Percentiles rank a stretch among this genome's conserved stretches.
Conservation (phyloP, 78 protist genomes). For the Neovahlkampfia damariscottae region DNA sequence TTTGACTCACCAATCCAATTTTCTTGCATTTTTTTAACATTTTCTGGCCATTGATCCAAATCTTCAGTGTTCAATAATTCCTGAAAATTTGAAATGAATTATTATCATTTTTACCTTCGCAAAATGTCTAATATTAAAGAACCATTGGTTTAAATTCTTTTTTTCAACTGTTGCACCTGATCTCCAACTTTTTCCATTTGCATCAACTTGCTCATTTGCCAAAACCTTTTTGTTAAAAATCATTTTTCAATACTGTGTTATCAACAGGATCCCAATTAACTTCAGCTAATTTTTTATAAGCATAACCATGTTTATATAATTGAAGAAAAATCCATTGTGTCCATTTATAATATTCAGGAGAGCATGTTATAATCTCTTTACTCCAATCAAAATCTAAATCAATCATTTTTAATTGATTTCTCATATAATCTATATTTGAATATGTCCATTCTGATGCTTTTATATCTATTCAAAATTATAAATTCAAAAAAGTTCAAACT, state of each 20-base stretch:
- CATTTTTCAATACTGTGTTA: constrained; percentile 69
- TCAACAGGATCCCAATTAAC: constrained; percentile 85
- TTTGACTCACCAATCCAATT: constrained; percentile 74
- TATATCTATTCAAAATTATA: too few species aligned
- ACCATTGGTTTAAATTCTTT: constrained; percentile 62
- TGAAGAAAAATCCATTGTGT: constrained; percentile 82
- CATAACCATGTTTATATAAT: constrained; percentile 52
- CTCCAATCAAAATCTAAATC: constrained; percentile 57
- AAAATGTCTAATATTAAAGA: constrained; percentile 45
- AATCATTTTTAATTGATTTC: constrained; percentile 33
- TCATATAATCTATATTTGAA: constrained; percentile 58
- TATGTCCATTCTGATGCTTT: constrained; percentile 59
- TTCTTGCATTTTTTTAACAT: constrained; percentile 64
- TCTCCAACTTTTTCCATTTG: constrained; percentile 74
- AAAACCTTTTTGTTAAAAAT: too few species aligned
- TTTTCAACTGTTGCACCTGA: constrained; percentile 69
- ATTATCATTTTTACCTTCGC: constrained; percentile 37
- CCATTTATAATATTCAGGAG: constrained; percentile 66
- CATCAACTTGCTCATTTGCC: constrained; percentile 86
- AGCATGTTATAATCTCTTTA: constrained; percentile 59
- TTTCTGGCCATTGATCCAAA: constrained; percentile 63
- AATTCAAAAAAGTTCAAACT: too few species aligned
- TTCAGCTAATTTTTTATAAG: constrained; percentile 43
- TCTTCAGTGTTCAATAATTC: constrained; percentile 22
- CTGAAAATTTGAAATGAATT: too few species aligned